These are phyloP conservation scores for Sideroxylon spinosum DNA, from an alignment of 179 eudicot species.

Conservation along the genomic window DNA sequence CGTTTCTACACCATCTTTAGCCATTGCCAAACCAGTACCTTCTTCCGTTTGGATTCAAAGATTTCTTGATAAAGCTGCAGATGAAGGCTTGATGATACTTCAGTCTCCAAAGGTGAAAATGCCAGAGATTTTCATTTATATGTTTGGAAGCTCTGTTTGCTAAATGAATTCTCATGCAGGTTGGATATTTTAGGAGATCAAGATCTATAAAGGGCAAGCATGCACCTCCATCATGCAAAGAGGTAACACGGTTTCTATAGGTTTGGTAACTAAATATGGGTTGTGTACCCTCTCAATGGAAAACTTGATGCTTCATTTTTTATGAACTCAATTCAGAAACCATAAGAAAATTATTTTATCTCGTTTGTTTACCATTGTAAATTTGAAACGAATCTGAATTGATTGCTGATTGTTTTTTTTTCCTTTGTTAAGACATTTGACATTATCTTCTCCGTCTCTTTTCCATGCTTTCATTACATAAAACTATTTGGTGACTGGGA, in stretches of 20 bases:
- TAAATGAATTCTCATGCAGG: constrained; percentile 37
- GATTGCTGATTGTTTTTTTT: neutral
- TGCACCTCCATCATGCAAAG: constrained; percentile 86
- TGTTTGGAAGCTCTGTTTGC: neutral
- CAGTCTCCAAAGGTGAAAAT: constrained; percentile 70
- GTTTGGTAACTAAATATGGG: constrained; percentile 3
- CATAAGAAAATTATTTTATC: neutral
- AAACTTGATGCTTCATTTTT: neutral
- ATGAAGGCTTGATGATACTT: constrained; percentile 68
- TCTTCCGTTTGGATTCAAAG: constrained; percentile 32
- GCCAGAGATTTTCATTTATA: neutral
- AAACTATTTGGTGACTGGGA: neutral
- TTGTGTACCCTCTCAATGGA: neutral
- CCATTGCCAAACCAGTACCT: constrained; percentile 45
- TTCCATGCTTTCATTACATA: neutral
- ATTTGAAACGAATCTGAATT: neutral
- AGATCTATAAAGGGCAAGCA: constrained; percentile 75
- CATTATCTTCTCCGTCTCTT: neutral
- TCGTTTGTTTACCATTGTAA: neutral
- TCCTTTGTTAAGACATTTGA: neutral
- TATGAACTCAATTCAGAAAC: neutral
- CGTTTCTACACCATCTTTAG: constrained; percentile 56
- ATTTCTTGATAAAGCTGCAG: constrained; percentile 59
- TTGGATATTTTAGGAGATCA: constrained; percentile 83
- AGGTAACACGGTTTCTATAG: constrained; percentile 35